Evolutionary conservation across 306 rosid species (phyloP), one percentile per base, ranked within the genome.

Genomic region (Astragalus membranaceus): DNA sequence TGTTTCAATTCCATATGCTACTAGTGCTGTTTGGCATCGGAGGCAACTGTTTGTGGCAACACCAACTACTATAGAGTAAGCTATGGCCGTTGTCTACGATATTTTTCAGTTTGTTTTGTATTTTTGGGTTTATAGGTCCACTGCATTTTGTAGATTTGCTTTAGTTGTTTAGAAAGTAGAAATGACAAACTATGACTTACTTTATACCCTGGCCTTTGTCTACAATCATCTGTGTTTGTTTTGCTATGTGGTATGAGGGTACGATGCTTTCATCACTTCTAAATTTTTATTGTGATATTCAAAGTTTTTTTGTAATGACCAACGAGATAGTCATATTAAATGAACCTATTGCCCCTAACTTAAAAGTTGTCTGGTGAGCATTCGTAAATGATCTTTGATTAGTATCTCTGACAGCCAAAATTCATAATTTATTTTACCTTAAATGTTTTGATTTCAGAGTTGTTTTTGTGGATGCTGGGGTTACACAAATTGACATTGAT

Each of bases 11-110:
- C 91, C 96, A 42, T 51, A 82, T 67, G 95, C 99, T 68, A 95
- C 97, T 23, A 79, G 99, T 77, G 99, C 88, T 49, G 92, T 91
- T 64, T 95, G 99, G 99, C 96, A 95, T 77, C 88, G 96, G 62
- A 83, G 97, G 80, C 99, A 95, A 57, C 84, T 95, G 23, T 95
- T 95, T 74, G 97, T 95, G 75, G 91, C 79, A 79, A 95, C 99
- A 30, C 97, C 97, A 68, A 95, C 99, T 66, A 95, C 97, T 69
- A 83, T 94, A 14, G 99, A 94, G 99, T 94, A 89, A 84, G 97
- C 55, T 44, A 57, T 65, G 41, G 61, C 46, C 64, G 33, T 66
- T 8, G 23, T 81, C 69, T 47, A 65, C 52, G 70, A 35, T 64
- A 43, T 33, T 64, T 23, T 70, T 56, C 12, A n/a, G 46, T 51